A percentile compares a stretch with the other conserved stretches of the same genome.
Evolutionary conservation across 176 grass and related monocot species (phyloP).

Genomic region (Aegilops umbellulata): DNA sequence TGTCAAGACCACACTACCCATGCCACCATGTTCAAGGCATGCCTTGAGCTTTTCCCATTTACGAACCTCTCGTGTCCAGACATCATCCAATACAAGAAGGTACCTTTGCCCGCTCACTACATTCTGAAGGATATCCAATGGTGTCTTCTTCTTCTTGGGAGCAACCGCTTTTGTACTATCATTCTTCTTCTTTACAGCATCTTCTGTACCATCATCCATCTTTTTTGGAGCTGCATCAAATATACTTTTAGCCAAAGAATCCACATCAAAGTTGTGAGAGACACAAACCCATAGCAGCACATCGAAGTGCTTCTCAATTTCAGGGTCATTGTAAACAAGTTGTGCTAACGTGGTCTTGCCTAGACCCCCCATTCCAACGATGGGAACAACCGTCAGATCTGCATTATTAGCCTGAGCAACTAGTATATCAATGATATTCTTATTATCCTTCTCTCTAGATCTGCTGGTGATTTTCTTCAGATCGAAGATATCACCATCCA

Average conservation of each 20-base stretch:
- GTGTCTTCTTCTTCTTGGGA: not conserved
- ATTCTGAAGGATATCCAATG: not conserved
- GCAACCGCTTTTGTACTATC: no score
- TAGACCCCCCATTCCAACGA: no score
- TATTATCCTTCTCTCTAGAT: no score
- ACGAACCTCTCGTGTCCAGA: not conserved
- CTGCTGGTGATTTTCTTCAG: no score
- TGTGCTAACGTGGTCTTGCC: not conserved
- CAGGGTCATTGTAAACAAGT: not conserved
- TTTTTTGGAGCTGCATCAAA: not conserved
- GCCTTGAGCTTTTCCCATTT: not conserved
- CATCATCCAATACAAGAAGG: not conserved
- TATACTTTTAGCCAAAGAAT: not conserved
- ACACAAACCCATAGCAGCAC: not conserved
- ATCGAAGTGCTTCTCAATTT: not conserved
- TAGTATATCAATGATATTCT: no score
- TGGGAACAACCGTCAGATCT: no score
- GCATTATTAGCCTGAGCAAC: no score
- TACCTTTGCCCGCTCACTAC: not conserved
- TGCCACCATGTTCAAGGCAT: not conserved
- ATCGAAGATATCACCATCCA: no score
- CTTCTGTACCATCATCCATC: not conserved
- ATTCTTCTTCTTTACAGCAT: not conserved
- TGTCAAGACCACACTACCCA: not conserved
- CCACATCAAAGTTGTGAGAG: not conserved